These are phyloP conservation scores for Francoa sonchifolia DNA, from an alignment of 441 rosid genomes.

Conservation along the genomic window DNA sequence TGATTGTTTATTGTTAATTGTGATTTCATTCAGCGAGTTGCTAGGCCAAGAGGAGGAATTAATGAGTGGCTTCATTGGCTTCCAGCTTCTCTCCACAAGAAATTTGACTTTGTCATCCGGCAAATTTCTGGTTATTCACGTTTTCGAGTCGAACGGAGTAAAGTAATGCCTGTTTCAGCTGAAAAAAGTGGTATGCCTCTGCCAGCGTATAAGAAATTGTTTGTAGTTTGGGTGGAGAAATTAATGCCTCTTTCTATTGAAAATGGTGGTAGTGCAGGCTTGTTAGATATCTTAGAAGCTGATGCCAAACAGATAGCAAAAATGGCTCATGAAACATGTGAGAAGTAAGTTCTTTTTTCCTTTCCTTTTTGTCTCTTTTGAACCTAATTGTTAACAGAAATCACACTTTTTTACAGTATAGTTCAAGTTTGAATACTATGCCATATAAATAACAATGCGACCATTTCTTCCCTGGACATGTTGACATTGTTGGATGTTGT, in stretches of 20 bases:
- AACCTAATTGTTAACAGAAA: too few species aligned
- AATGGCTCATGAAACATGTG: slow-evolving; percentile 36
- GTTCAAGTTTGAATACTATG: too few species aligned
- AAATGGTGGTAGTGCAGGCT: slow-evolving; percentile 19
- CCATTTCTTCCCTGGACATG: too few species aligned
- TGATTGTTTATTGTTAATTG: too few species aligned
- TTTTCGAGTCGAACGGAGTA: slow-evolving; percentile 11
- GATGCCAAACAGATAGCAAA: slow-evolving; percentile 43
- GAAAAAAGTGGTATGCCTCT: slow-evolving; percentile 19
- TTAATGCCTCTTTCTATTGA: not conserved
- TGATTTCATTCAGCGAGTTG: slow-evolving; percentile 87
- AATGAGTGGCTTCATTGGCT: slow-evolving; percentile 90
- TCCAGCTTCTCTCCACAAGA: slow-evolving; percentile 73
- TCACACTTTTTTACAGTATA: too few species aligned
- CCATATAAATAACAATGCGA: too few species aligned
- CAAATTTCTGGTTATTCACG: slow-evolving; percentile 20
- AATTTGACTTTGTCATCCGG: slow-evolving; percentile 23
- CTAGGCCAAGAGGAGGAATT: slow-evolving; percentile 84
- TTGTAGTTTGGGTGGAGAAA: not conserved
- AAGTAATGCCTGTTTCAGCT: slow-evolving; percentile 12
- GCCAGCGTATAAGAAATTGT: not conserved
- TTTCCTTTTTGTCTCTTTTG: not conserved
- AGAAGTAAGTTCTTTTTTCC: slow-evolving; percentile 20
- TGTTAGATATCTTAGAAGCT: slow-evolving; percentile 26
- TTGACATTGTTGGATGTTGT: too few species aligned